Evolutionary conservation across 78 protist species (phyloP).

Genomic region (Planoprotostelium fungivorum): DNA sequence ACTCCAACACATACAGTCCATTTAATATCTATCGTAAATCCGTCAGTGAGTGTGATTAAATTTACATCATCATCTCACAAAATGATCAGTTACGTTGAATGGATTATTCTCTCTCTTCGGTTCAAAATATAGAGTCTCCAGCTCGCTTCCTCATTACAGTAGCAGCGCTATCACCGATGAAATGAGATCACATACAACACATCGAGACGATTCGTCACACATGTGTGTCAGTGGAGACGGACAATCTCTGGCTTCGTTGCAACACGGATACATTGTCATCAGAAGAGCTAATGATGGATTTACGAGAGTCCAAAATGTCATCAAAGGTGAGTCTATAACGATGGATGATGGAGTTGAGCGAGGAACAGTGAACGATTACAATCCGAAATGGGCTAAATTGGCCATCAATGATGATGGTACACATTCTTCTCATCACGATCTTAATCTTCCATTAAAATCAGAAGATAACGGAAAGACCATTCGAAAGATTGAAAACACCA

Average conservation of each 20-base stretch:
- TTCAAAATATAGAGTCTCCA: background rate
- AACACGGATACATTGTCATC: background rate
- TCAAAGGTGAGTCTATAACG: background rate
- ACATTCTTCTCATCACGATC: too few relatives aligned
- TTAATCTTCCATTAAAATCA: too few relatives aligned
- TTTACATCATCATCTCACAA: too few relatives aligned
- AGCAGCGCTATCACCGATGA: background rate
- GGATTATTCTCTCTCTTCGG: background rate
- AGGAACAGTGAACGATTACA: background rate
- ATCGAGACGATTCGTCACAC: background rate
- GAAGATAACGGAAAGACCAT: too few relatives aligned
- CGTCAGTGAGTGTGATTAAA: background rate
- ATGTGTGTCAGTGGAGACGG: background rate
- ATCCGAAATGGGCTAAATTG: background rate
- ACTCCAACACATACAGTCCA: background rate
- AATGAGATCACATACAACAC: background rate
- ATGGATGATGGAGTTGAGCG: background rate
- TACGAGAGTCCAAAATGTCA: background rate
- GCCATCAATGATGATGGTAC: background rate
- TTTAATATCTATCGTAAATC: background rate
- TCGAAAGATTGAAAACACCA: too few relatives aligned
- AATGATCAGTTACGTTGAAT: background rate
- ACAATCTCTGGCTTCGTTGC: background rate
- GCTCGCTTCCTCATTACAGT: background rate
- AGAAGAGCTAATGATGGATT: background rate